Base-by-base conservation (phyloP, 2,329 filamentous ascomycete species). In the Emydomyces testavorans region DNA sequence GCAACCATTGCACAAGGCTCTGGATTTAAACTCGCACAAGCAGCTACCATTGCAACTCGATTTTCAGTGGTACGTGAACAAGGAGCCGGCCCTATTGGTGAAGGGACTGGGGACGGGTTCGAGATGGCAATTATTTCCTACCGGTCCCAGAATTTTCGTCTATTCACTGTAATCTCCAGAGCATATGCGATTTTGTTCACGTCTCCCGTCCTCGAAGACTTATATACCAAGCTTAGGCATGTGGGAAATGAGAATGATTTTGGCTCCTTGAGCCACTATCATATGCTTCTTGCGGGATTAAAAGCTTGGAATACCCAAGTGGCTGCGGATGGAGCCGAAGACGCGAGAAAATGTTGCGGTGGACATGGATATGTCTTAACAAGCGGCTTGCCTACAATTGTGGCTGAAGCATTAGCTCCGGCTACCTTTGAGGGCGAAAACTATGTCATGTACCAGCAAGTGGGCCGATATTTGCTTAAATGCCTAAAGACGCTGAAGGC, bases 391-490 rank as follows among this genome's bases (percentile, higher is more conserved):
- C 57, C 56, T n/a, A 56, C 59, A 6, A 63, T 65, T 16, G 56
- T 62, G 10, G 53, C 56, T 24, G 51, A 54, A 18, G 45, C 56
- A 4, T 57, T 55, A 1, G 61, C 56, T 3, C 54, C 53, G 1
- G 54, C 55, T 8, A 66, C 63, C 0, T 62, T 64, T 26, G 64
- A 67, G 36, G 67, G 67, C 5, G 68, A 70, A 47, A 70, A 67
- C 37, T 66, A 64, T 46, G 65, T 67, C 6, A 61, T 69, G 49
- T 62, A 62, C 49, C 65, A 67, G 46, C 63, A 70, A 54, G 55
- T 67, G 16, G 58, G 59, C 3, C 56, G 59, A 2, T 56, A 58
- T 35, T 54, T 67, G 31, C 26, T 50, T 13, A 52, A 50, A 45
- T 16, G 50, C 29, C 43, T 41, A 16, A 44, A 48, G 11, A 21